These are phyloP conservation scores for Nemania serpens DNA, from an alignment of 2,329 filamentous ascomycete species.

Conservation along the genomic window DNA sequence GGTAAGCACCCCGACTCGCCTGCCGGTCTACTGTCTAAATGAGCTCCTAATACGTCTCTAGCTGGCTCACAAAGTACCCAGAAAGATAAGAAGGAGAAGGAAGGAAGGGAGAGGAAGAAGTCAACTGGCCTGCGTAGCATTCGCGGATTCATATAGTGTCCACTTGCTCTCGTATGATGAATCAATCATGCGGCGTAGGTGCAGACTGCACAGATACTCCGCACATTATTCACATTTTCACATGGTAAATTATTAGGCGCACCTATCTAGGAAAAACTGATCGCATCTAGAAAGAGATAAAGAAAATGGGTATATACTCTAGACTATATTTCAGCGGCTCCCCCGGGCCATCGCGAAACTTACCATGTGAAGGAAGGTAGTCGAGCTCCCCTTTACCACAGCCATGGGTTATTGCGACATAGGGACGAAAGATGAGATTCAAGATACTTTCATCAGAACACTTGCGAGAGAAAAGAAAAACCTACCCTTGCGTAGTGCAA, in stretches of 20 bases:
- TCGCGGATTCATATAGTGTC: slow-evolving; percentile 23
- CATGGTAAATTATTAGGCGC: not conserved
- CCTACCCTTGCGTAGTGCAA: too few relatives aligned
- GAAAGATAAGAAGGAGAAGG: slow-evolving; percentile 24
- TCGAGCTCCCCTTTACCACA: not conserved
- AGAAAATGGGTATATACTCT: too few relatives aligned
- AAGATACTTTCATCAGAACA: too few relatives aligned
- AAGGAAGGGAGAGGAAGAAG: slow-evolving; percentile 18
- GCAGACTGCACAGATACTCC: not conserved
- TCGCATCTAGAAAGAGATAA: too few relatives aligned
- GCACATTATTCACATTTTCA: not conserved
- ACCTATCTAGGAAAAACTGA: not conserved
- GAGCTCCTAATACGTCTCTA: slow-evolving; percentile 9
- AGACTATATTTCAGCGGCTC: too few relatives aligned
- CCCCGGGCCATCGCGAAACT: not conserved
- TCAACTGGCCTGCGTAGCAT: slow-evolving; percentile 23
- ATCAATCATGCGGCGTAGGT: not conserved
- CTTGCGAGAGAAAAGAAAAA: too few relatives aligned
- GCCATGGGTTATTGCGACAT: too few relatives aligned
- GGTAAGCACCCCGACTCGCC: slow-evolving; percentile 42
- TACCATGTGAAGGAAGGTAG: not conserved
- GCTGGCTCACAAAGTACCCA: slow-evolving; percentile 13
- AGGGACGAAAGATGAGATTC: too few relatives aligned
- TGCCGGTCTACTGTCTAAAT: not conserved
- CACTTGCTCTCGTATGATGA: not conserved